Evolutionary conservation across 73 alveolate species (phyloP), one percentile per base, ranked within the genome.

Genomic region (Paramecium tetraurelia): DNA sequence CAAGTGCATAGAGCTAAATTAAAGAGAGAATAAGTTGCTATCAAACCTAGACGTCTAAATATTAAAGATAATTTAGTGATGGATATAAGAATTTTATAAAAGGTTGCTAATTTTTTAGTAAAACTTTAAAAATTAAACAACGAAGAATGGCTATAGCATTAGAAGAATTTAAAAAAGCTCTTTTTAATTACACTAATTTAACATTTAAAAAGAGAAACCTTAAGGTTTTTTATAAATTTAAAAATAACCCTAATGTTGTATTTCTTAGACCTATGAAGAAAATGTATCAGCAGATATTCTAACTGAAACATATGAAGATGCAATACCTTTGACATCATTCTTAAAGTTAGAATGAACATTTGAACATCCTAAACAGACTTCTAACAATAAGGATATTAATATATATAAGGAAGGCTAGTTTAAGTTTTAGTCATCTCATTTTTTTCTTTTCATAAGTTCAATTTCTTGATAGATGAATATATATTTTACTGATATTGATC

Each of bases 241-340:
- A 76, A 5, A 76, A 76, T 21, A 76, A 40, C 14, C 89, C 72
- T 43, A 46, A 76, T n/a, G 72, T 76, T 38, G 29, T 76, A 41
- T 40, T 40, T 76, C 89, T 72, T 8, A 40, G 27, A 41, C 48
- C 40, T 31, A 76, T 24, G 89, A 76, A 20, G 58, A 24, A 20
- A 40, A 20, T 14, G 40, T 76, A 4, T 36, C 89, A 40, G 40
- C 89, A 16, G 48, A 76, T 38, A 43, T 76, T 76, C 12, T 76
- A 40, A 41, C 70, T 43, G 72, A 76, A 76, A 76, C 89, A 6
- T 76, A 36, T 76, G 89, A 76, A 36, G 70, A 76, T 20, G 89
- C 70, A 4, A 76, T 76, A 20, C 72, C 89, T 38, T 76, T 76
- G 41, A 40, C 89, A 16, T 31, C 7, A 38, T 76, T 76, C 24